These are phyloP conservation scores for Anisodus tanguticus DNA, from an alignment of 257 asterid genomes.

Conservation along the genomic window DNA sequence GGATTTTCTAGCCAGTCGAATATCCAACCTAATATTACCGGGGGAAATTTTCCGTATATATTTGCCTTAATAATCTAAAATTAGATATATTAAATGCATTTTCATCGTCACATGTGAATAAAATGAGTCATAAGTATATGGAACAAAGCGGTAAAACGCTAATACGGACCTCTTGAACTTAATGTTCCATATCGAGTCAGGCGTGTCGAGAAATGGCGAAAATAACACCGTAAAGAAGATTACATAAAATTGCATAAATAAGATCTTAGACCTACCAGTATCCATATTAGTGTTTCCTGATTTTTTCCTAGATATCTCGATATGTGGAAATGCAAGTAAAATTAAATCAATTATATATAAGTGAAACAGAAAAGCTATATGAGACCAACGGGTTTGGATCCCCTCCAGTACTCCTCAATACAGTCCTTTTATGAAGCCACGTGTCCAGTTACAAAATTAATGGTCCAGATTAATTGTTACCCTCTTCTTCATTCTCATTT, in stretches of 20 bases:
- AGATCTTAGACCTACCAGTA: not conserved
- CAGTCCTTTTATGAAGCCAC: too few relatives aligned
- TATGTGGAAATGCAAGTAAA: not conserved
- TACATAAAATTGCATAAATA: not conserved
- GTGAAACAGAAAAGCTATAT: not conserved
- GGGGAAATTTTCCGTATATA: not conserved
- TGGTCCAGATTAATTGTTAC: too few relatives aligned
- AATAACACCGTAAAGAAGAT: not conserved
- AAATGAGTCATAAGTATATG: not conserved
- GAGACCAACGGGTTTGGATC: not conserved
- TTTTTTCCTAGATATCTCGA: not conserved
- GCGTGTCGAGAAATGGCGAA: not conserved
- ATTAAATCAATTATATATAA: not conserved
- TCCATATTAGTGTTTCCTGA: not conserved
- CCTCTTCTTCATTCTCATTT: too few relatives aligned
- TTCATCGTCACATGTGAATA: not conserved
- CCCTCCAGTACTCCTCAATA: too few relatives aligned
- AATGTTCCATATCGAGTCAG: not conserved
- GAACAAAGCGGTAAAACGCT: not conserved
- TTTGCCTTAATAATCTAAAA: not conserved
- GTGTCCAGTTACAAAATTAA: too few relatives aligned
- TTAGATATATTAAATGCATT: not conserved
- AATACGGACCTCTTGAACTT: not conserved
- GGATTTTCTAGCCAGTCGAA: not conserved
- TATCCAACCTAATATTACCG: not conserved